phyloP scores from a whole-genome alignment of 2,329 filamentous ascomycete species.

The Elsinoe batatas region DNA sequence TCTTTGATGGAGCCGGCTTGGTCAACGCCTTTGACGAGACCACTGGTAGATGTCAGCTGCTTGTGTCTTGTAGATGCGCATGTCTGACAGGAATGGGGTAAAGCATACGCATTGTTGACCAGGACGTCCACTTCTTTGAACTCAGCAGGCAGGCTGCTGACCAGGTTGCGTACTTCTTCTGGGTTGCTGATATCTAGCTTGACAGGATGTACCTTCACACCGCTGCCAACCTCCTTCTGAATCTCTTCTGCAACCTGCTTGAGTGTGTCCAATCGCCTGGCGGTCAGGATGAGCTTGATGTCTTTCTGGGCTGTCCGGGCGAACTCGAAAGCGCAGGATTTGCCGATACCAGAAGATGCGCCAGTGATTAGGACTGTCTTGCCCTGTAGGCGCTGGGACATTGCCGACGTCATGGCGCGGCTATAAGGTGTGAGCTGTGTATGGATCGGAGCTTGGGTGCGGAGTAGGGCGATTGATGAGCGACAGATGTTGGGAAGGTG shows the following conservation, averaged over 20 bases:
- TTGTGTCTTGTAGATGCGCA: background rate
- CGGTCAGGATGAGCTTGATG: constrained; percentile 78
- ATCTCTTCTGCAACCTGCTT: constrained; percentile 70
- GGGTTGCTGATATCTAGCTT: constrained; percentile 80
- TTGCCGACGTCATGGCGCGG: constrained; percentile 55
- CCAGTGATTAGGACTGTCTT: constrained; percentile 91
- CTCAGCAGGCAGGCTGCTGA: constrained; percentile 63
- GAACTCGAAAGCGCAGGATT: constrained; percentile 77
- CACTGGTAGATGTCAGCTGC: constrained; percentile 41
- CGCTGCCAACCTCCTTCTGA: constrained; percentile 61
- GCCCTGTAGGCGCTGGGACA: constrained; percentile 75
- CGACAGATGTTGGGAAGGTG: background rate
- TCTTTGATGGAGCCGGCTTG: constrained; percentile 73
- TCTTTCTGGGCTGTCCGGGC: constrained; percentile 71
- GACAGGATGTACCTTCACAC: constrained; percentile 72
- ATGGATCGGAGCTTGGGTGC: background rate
- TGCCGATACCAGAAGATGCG: constrained; percentile 85
- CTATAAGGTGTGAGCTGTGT: constrained; percentile 2
- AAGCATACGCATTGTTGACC: constrained; percentile 85
- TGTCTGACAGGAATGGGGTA: background rate
- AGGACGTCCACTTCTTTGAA: constrained; percentile 79
- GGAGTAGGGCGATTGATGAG: background rate
- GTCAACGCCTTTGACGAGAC: constrained; percentile 80
- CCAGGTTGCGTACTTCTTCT: constrained; percentile 62
- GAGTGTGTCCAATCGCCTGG: constrained; percentile 71